A percentile compares a stretch with the other conserved stretches of the same genome.
These are phyloP conservation scores for Pseudogymnoascus sp. DNA, from an alignment of 2,329 filamentous ascomycete species.

Conservation along the genomic window DNA sequence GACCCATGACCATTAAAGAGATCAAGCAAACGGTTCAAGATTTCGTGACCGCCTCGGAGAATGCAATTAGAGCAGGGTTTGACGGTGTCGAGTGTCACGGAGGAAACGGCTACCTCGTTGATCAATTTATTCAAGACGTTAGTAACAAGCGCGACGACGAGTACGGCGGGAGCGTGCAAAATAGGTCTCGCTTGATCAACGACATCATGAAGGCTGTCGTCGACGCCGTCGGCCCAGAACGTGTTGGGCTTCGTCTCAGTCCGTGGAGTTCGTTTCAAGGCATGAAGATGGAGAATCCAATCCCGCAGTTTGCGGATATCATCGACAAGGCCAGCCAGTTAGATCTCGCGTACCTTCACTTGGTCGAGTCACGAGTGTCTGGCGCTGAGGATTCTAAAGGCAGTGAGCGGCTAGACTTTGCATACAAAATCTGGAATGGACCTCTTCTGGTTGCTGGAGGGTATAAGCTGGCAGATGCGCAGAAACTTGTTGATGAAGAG, in stretches of 20 bases:
- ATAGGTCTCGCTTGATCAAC: slow-evolving; percentile 42
- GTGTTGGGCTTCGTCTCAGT: slow-evolving; percentile 49
- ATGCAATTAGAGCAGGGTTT: slow-evolving; percentile 49
- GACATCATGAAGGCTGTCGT: slow-evolving; percentile 46
- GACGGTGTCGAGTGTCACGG: slow-evolving; percentile 41
- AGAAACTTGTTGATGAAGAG: slow-evolving; percentile 27
- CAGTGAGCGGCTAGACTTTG: slow-evolving; percentile 22
- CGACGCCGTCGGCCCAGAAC: slow-evolving; percentile 43
- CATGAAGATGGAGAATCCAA: slow-evolving; percentile 39
- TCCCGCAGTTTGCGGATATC: slow-evolving; percentile 29
- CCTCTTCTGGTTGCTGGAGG: slow-evolving; percentile 45
- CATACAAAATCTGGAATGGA: slow-evolving; percentile 38
- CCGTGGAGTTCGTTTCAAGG: slow-evolving; percentile 51
- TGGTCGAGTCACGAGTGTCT: slow-evolving; percentile 47
- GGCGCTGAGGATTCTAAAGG: slow-evolving; percentile 21
- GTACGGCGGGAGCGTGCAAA: slow-evolving; percentile 43
- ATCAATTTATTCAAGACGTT: slow-evolving; percentile 50
- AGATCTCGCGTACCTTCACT: slow-evolving; percentile 44
- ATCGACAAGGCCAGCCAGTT: slow-evolving; percentile 37
- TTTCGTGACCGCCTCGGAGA: slow-evolving; percentile 30
- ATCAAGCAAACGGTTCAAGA: slow-evolving; percentile 34
- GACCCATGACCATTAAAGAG: slow-evolving; percentile 32
- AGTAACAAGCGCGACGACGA: slow-evolving; percentile 47
- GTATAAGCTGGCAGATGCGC: slow-evolving; percentile 34
- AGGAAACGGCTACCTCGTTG: slow-evolving; percentile 45